Percentiles rank a stretch among this genome's conserved stretches.
phyloP scores from a whole-genome alignment of 169 alveolate species.

The Toxoplasma gondii region DNA sequence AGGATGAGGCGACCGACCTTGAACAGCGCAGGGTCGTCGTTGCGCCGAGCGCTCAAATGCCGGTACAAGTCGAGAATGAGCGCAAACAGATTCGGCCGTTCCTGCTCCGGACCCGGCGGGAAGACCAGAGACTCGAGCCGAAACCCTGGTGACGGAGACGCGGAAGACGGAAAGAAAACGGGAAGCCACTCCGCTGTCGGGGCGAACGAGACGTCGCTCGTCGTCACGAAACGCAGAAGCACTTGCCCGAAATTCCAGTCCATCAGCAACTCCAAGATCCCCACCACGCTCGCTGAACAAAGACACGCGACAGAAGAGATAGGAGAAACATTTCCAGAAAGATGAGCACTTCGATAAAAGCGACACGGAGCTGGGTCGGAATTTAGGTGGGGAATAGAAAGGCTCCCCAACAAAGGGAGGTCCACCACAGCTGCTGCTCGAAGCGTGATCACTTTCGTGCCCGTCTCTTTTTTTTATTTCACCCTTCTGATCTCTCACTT shows the following conservation, averaged over 20 bases:
- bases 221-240: conserved; percentile 3
- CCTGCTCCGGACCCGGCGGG: conserved; percentile 50
- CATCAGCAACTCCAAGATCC: conserved; percentile 8
- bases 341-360: no score
- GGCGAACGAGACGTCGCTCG: conserved; percentile 5
- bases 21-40: conserved; percentile 26
- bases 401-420: no score
- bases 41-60: conserved; percentile 1
- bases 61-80: background rate
- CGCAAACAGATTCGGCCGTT: conserved; percentile 45
- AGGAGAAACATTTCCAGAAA: background rate
- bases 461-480: no score
- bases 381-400: no score
- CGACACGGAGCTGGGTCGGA: no score
- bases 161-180: background rate
- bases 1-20: background rate
- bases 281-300: background rate
- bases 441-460: no score
- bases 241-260: conserved; percentile 17
- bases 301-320: background rate
- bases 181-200: conserved; percentile 39
- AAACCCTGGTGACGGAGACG: background rate
- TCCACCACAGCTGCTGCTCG: no score
- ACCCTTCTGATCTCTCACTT: no score
- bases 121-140: background rate